phyloP scores from a whole-genome alignment of 169 alveolate genomes.

The Plasmodium coatneyi region DNA sequence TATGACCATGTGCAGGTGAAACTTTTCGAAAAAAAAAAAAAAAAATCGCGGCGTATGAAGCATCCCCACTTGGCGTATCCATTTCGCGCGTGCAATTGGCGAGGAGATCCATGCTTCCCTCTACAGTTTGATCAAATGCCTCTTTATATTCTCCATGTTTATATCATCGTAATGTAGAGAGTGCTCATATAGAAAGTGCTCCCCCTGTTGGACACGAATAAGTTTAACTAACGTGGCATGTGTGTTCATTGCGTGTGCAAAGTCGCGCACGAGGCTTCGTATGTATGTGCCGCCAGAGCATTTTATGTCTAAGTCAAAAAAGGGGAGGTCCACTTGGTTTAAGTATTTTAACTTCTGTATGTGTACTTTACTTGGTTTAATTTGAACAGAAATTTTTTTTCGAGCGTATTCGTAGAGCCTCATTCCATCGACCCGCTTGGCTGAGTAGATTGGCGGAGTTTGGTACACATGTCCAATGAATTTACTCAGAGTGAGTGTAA shows the following conservation, averaged over 20 bases:
- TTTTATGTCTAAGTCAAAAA: slow-evolving; percentile 74
- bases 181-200: background rate
- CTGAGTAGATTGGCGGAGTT: slow-evolving; percentile 27
- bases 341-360: background rate
- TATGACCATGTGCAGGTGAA: background rate
- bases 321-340: slow-evolving; percentile 74
- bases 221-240: slow-evolving; percentile 79
- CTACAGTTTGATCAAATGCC: slow-evolving; percentile 37
- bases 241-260: slow-evolving; percentile 77
- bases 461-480: slow-evolving; percentile 27
- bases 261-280: slow-evolving; percentile 81
- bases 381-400: slow-evolving; percentile 74
- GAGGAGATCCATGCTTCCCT: no score
- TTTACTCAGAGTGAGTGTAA: background rate
- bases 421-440: slow-evolving; percentile 79
- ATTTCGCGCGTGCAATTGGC: background rate
- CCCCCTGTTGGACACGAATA: slow-evolving; percentile 36
- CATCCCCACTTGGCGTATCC: background rate
- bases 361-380: slow-evolving; percentile 36
- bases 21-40: background rate
- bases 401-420: slow-evolving; percentile 80
- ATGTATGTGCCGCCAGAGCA: slow-evolving; percentile 86
- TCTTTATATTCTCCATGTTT: slow-evolving; percentile 15
- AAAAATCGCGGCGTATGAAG: background rate
- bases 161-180: slow-evolving; percentile 63